Base-by-base conservation (phyloP, 345 rosid species). In the Citrus cavaleriei region DNA sequence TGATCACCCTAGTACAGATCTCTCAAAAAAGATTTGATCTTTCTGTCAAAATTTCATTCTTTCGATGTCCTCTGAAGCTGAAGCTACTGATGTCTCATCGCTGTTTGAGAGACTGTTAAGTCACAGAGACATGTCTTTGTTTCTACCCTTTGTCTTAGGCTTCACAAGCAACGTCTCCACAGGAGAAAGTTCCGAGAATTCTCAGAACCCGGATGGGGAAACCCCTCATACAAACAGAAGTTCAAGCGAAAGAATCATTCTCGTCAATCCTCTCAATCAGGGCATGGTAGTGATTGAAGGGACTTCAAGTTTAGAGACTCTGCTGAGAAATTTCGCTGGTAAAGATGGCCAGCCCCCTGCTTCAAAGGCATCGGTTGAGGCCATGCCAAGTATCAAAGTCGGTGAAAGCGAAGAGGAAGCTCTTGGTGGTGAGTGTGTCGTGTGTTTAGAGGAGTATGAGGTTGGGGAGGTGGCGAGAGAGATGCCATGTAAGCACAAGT, bases 401-500 rank as follows among this genome's bases (percentile, higher is more conserved):
- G 76, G 78, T 59, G 90, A 78, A 40, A 77, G 78, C 64, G 89
- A 76, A 32, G 28, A 70, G 5, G 61, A 71, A 49, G 25, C 10
- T 13, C 87, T 81, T 5, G 86, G 79, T 4, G 82, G 86, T 13
- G 92, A 84, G 87, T 95, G 97, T 81, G 89, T 83, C 75, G 78
- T 92, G 4, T 90, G 98, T 83, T 85, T 93, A 77, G 98, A 93
- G 69, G 88, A 86, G 74, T 85, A 87, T 86, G 84, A 73, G 70
- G 46, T 5, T 8, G 90, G 89, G 54, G 90, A 77, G 68, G 55
- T 75, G 68, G 93, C 57, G 10, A 88, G 84, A 86, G 96, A 88
- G 89, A 93, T 95, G 95, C 93, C 95, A 9, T 92, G 97, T 72
- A 88, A 85, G 83, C 97, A 91, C 72, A 84, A 85, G 90, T 93